These are phyloP conservation scores for Zasmidium cellare DNA, from an alignment of 2,329 filamentous ascomycete species.

Conservation along the genomic window DNA sequence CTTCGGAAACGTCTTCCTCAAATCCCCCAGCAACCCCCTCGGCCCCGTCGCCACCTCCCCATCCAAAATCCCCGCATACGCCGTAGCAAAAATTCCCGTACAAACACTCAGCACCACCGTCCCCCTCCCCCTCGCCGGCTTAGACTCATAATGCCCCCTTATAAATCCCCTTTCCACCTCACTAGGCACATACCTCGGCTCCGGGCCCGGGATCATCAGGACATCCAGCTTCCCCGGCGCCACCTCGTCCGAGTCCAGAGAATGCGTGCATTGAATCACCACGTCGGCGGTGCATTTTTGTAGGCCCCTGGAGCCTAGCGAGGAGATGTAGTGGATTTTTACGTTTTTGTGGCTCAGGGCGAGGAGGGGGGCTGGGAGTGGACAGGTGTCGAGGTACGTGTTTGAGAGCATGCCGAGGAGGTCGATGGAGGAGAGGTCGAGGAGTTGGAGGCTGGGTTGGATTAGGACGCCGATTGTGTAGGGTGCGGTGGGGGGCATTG, in stretches of 20 bases:
- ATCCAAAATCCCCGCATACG: neutral
- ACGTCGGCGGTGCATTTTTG: neutral
- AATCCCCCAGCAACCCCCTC: neutral
- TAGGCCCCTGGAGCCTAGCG: neutral
- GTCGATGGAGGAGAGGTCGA: neutral
- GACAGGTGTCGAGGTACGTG: neutral
- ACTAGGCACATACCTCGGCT: neutral
- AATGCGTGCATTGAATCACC: neutral
- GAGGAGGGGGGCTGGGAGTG: neutral
- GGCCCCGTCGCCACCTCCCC: neutral
- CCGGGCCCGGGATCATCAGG: neutral
- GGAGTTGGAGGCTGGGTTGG: neutral
- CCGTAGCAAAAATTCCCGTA: neutral
- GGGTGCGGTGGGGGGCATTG: neutral
- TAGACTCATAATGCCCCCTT: neutral
- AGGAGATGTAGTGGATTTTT: neutral
- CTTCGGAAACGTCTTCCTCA: neutral
- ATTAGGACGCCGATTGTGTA: neutral
- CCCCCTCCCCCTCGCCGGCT: neutral
- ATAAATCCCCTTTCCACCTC: neutral
- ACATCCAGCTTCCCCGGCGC: neutral
- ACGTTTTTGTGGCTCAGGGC: neutral
- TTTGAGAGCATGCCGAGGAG: neutral
- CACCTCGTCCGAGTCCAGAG: neutral
- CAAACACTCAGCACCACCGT: neutral